Base-by-base conservation (phyloP, 768 basidiomycete species). In the Heimioporus sp. region DNA sequence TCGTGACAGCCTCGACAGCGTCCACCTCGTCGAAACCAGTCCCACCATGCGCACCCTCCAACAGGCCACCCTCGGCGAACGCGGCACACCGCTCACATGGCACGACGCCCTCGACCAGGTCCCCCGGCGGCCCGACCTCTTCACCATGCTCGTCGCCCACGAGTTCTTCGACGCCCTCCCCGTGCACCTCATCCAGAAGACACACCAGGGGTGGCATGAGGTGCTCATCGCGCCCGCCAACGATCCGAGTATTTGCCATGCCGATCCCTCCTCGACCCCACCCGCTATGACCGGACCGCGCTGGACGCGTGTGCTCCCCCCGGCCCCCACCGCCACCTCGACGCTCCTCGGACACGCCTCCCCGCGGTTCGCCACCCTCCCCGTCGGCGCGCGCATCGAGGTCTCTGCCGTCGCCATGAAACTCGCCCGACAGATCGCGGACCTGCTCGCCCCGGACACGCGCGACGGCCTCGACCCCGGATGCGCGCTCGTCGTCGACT, bases 161-260 rank as follows among this genome's bases (percentile, higher is more conserved):
- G 97, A 98, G 64, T 96, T 98, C 72, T 98, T 99, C 56, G 97
- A 98, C 65, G 95, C 95, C 0, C 76, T 99, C 40, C 96, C 97
- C 0, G 85, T 98, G 43, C 91, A 97, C 67, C 74, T 94, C 35
- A 73, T 98, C 35, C 62, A 93, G 90, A 92, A 83, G 84, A 85
- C 80, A 11, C 71, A 80, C 37, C 74, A 82, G 20, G 92, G 90
- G 6, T 98, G 90, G 86, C 81, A 87, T 47, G 96, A 98, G 71
- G 80, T 98, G 2, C 73, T 92, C 55, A 80, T 98, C 17, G 77
- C 80, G 34, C 65, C 69, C 15, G 62, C 68, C 24, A 64, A 72
- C 28, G 81, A 82, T 44, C 76, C 76, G 0, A 68, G 57, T 51
- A 20, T 63, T 53, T 43, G 57, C 47, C 66, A 62, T 42, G 65